Percentiles rank a stretch among this genome's conserved stretches.
Conservation (phyloP, 2,329 filamentous ascomycete genomes). For the Phialocephala subalpina region DNA sequence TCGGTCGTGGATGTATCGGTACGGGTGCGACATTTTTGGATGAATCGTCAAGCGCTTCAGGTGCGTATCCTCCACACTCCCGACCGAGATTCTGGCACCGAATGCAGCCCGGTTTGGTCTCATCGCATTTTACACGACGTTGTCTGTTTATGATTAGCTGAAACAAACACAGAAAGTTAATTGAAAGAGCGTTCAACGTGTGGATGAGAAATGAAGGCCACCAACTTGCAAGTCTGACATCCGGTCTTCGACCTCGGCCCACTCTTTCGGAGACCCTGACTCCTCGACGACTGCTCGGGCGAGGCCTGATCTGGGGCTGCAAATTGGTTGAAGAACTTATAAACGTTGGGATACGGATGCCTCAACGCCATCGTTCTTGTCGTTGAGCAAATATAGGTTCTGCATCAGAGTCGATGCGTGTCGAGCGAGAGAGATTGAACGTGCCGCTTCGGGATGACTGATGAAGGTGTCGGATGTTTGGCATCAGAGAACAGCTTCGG, state of each 20-base stretch:
- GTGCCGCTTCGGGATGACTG: conserved; percentile 4
- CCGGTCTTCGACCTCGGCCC: conserved; percentile 44
- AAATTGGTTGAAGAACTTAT: conserved; percentile 46
- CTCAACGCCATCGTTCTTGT: conserved; percentile 42
- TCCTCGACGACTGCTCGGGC: conserved; percentile 42
- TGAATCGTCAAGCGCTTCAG: conserved; percentile 39
- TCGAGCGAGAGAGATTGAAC: not conserved
- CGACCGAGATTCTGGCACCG: conserved; percentile 45
- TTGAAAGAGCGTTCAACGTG: not conserved
- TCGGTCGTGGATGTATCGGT: conserved; percentile 41
- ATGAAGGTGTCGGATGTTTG: conserved; percentile 5
- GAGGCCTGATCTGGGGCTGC: conserved; percentile 42
- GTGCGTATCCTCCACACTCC: conserved; percentile 45
- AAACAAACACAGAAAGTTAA: conserved; percentile 4
- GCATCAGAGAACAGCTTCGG: conserved; percentile 9
- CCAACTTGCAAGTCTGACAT: conserved; percentile 46
- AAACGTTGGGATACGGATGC: conserved; percentile 45
- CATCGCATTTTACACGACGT: conserved; percentile 46
- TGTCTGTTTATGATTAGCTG: conserved; percentile 37
- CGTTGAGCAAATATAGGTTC: conserved; percentile 24
- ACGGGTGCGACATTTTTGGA: conserved; percentile 39
- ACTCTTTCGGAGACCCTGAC: conserved; percentile 45
- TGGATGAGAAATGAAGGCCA: conserved; percentile 15
- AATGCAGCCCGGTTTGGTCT: conserved; percentile 44
- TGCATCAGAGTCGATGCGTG: conserved; percentile 7